Evolutionary conservation across 2,329 filamentous ascomycete genomes (phyloP).

Genomic region (Sporothrix mexicana): DNA sequence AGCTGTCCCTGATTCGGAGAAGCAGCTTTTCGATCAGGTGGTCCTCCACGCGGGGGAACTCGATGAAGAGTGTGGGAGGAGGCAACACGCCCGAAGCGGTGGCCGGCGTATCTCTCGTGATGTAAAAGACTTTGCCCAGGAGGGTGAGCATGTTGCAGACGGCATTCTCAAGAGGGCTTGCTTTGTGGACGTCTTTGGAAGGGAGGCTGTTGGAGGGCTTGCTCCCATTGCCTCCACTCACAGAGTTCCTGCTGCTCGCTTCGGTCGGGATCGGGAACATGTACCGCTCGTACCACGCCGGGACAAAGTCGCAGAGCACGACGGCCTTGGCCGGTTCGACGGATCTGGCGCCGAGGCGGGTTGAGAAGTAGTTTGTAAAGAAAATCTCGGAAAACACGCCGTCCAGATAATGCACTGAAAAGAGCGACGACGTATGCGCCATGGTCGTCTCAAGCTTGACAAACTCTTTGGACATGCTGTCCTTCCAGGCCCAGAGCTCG

Average conservation of each 20-base stretch:
- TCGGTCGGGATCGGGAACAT: background rate
- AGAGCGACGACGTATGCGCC: background rate
- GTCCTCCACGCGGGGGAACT: conserved; percentile 27
- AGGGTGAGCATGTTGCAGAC: background rate
- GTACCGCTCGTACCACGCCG: conserved; percentile 1
- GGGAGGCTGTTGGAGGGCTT: no score
- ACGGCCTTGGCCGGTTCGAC: conserved; percentile 23
- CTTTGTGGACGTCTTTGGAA: background rate
- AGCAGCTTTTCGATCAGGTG: conserved; percentile 9
- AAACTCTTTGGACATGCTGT: conserved; percentile 39
- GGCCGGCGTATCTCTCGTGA: background rate
- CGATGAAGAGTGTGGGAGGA: conserved; percentile 13
- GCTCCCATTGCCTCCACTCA: background rate
- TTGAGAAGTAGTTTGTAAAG: conserved; percentile 37
- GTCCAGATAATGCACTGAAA: conserved; percentile 34
- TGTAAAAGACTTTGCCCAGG: conserved; percentile 27
- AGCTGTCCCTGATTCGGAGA: background rate
- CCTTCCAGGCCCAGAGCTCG: conserved; percentile 42
- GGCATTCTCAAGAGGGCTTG: background rate
- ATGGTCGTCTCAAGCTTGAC: conserved; percentile 24
- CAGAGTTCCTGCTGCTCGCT: background rate
- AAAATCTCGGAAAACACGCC: conserved; percentile 33
- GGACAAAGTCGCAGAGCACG: conserved; percentile 22
- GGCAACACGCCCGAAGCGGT: no score
- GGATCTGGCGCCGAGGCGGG: background rate